phyloP scores from a whole-genome alignment of 2,329 filamentous ascomycete species.

The Pseudopyrenochaeta lycopersici region DNA sequence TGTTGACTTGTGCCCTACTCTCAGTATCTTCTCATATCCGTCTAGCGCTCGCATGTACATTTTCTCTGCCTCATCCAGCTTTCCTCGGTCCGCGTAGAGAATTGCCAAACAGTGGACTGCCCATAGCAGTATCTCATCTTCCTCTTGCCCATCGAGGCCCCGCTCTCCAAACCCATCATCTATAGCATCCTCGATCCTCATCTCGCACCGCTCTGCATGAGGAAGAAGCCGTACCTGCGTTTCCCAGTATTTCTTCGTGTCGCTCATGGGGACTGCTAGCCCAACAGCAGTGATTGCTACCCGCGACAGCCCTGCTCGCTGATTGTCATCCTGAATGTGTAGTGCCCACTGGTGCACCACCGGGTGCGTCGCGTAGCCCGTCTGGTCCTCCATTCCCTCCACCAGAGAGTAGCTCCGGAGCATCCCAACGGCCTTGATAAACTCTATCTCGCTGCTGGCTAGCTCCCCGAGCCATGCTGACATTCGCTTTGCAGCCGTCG shows the following conservation, averaged over 20 bases:
- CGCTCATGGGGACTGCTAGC: constrained; percentile 1
- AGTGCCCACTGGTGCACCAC: constrained; percentile 15
- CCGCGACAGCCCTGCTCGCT: constrained; percentile 2
- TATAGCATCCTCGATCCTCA: no score
- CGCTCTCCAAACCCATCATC: no score
- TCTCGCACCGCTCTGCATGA: constrained; percentile 15
- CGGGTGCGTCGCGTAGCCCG: constrained; percentile 16
- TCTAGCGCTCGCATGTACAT: no score
- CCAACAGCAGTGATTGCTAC: constrained; percentile 13
- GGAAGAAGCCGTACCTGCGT: constrained; percentile 11
- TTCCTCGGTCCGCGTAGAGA: constrained; percentile 6
- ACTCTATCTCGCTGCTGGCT: constrained; percentile 20
- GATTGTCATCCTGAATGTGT: not conserved
- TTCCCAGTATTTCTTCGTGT: constrained; percentile 1
- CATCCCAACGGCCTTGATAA: constrained; percentile 17
- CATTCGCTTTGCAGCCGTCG: constrained; percentile 1
- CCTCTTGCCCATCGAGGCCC: not conserved
- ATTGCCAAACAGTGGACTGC: constrained; percentile 8
- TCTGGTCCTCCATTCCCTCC: constrained; percentile 5
- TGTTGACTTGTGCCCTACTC: no score
- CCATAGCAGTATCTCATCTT: not conserved
- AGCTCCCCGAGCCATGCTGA: constrained; percentile 22
- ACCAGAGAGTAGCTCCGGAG: constrained; percentile 20
- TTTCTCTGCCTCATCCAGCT: not conserved
- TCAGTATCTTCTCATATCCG: no score